Conservation (phyloP, 305 asterid species). For the Plantago rigida region DNA sequence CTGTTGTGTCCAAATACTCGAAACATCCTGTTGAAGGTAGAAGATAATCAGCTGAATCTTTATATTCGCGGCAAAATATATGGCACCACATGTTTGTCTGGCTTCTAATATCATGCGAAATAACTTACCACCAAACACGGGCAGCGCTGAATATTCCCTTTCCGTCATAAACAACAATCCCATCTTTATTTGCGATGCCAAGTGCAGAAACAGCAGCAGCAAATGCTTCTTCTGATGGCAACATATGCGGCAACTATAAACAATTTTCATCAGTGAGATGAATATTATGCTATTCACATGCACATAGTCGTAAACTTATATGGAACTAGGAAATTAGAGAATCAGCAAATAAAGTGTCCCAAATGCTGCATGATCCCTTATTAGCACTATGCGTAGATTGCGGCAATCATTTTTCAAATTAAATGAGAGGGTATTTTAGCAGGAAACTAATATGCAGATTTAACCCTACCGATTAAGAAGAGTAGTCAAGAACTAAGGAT, state of each 20-base stretch:
- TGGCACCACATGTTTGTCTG: no score
- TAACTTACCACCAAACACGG: slow-evolving; percentile 91
- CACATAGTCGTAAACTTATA: slow-evolving; percentile 18
- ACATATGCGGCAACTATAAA: slow-evolving; percentile 86
- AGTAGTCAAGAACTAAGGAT: background rate
- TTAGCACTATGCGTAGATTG: background rate
- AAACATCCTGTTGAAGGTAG: slow-evolving; percentile 62
- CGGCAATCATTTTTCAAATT: background rate
- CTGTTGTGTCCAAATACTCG: slow-evolving; percentile 83
- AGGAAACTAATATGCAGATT: slow-evolving; percentile 6
- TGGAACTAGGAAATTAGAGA: background rate
- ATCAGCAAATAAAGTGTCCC: background rate
- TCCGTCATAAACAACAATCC: slow-evolving; percentile 87
- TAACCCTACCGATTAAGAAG: slow-evolving; percentile 8
- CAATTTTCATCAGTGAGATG: slow-evolving; percentile 9
- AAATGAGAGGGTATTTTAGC: background rate
- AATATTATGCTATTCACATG: slow-evolving; percentile 9
- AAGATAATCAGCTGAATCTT: slow-evolving; percentile 8
- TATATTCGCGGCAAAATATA: background rate
- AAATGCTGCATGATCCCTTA: background rate
- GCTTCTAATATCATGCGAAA: slow-evolving; percentile 17
- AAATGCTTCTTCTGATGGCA: slow-evolving; percentile 92
- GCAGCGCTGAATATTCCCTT: slow-evolving; percentile 98
- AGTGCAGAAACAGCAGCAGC: slow-evolving; percentile 98
- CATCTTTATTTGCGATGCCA: slow-evolving; percentile 78